phyloP scores from a whole-genome alignment of 768 basidiomycete species.

The Russula olivacea region DNA sequence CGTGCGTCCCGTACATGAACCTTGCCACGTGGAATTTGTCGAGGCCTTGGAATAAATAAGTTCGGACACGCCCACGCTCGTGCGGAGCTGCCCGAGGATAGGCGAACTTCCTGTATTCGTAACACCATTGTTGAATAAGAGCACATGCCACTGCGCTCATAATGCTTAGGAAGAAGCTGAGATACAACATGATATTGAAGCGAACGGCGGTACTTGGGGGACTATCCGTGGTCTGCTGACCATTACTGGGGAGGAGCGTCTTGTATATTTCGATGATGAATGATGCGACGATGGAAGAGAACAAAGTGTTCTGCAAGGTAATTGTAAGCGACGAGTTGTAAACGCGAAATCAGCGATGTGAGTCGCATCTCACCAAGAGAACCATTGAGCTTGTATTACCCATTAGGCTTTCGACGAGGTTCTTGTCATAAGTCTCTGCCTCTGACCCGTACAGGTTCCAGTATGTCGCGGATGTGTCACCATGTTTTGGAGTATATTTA shows the following conservation, averaged over 20 bases:
- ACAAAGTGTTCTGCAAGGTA: slow-evolving; percentile 14
- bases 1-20: slow-evolving; percentile 13
- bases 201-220: slow-evolving; percentile 11
- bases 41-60: slow-evolving; percentile 10
- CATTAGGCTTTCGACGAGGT: slow-evolving; percentile 16
- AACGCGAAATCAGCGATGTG: not conserved
- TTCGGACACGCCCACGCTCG: slow-evolving; percentile 15
- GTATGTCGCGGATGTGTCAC: slow-evolving; percentile 16
- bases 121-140: slow-evolving; percentile 22
- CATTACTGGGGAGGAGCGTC: slow-evolving; percentile 10
- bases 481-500: slow-evolving; percentile 7
- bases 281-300: slow-evolving; percentile 25
- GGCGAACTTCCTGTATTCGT: slow-evolving; percentile 4
- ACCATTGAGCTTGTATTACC: slow-evolving; percentile 23
- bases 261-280: slow-evolving; percentile 26
- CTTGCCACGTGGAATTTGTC: slow-evolving; percentile 6
- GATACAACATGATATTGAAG: slow-evolving; percentile 18
- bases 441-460: slow-evolving; percentile 22
- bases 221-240: not conserved
- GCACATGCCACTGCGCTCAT: slow-evolving; percentile 17
- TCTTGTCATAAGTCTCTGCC: slow-evolving; percentile 15
- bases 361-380: slow-evolving; percentile 15
- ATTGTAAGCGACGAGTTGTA: not conserved
- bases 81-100: slow-evolving; percentile 8
- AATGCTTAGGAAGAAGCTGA: slow-evolving; percentile 19